phyloP scores from a whole-genome alignment of 2,329 filamentous ascomycete genomes.

The Claviceps quebecensis region DNA sequence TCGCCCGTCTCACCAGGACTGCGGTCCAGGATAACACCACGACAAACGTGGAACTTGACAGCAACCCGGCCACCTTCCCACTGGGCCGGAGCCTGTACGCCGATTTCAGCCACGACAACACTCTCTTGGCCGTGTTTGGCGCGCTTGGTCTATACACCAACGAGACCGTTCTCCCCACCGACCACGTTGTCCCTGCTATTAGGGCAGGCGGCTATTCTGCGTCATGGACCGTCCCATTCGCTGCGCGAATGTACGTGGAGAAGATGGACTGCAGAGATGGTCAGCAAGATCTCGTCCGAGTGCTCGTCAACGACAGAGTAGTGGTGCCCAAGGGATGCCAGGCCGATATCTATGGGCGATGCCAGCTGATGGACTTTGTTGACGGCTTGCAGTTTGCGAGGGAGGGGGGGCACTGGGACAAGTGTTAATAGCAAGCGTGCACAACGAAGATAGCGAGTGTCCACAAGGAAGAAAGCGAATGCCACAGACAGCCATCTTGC shows the following conservation, averaged over 20 bases:
- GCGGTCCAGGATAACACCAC: constrained; percentile 60
- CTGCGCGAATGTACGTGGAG: constrained; percentile 69
- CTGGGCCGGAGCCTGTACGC: constrained; percentile 58
- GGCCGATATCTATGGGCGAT: constrained; percentile 57
- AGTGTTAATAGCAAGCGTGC: constrained; percentile 29
- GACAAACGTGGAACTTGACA: constrained; percentile 66
- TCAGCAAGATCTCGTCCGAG: constrained; percentile 57
- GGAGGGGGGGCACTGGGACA: constrained; percentile 57
- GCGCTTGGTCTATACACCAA: constrained; percentile 67
- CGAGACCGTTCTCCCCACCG: constrained; percentile 39
- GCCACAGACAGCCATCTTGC: too few species aligned
- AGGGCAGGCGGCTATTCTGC: constrained; percentile 57
- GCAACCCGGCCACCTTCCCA: constrained; percentile 55
- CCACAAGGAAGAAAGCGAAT: background rate
- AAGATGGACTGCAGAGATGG: constrained; percentile 55
- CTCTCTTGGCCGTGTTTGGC: constrained; percentile 62
- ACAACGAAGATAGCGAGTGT: background rate
- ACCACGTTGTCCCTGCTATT: constrained; percentile 32
- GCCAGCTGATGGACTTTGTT: constrained; percentile 55
- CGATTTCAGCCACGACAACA: constrained; percentile 87
- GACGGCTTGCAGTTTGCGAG: constrained; percentile 61
- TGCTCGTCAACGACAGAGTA: constrained; percentile 75
- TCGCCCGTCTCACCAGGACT: constrained; percentile 58
- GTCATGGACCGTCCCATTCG: constrained; percentile 72
- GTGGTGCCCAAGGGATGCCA: constrained; percentile 56